Conservation (phyloP, 768 basidiomycete species). For the Paxillus ammoniavirescens region DNA sequence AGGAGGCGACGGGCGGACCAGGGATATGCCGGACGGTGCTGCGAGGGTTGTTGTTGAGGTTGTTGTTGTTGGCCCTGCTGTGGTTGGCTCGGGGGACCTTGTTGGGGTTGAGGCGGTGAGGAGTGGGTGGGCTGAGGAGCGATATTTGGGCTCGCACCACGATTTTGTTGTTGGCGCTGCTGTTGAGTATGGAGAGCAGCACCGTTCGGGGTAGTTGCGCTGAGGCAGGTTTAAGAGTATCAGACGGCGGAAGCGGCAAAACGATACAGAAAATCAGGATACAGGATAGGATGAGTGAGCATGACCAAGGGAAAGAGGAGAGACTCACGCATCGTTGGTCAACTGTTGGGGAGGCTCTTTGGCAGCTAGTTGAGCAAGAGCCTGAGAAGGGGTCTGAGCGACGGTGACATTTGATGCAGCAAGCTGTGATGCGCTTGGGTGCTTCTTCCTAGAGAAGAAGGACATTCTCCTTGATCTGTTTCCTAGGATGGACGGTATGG, state of each 20-base stretch:
- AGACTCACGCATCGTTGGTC: conserved; percentile 37
- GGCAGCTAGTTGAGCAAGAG: conserved; percentile 55
- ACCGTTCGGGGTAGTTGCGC: conserved; percentile 22
- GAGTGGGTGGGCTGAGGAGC: conserved; percentile 29
- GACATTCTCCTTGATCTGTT: conserved; percentile 77
- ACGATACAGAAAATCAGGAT: not conserved
- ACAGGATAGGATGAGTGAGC: not conserved
- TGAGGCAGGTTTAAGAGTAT: not conserved
- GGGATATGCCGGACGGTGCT: conserved; percentile 66
- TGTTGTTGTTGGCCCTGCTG: conserved; percentile 32
- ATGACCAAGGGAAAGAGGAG: conserved; percentile 1
- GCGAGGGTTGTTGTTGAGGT: conserved; percentile 28
- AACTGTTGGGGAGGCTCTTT: conserved; percentile 28
- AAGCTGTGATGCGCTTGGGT: conserved; percentile 48
- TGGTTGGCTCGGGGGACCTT: conserved; percentile 17
- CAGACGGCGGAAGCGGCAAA: not conserved
- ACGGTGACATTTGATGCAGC: conserved; percentile 49
- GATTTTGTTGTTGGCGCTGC: conserved; percentile 36
- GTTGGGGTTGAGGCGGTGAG: conserved; percentile 22
- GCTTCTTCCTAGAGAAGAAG: conserved; percentile 91
- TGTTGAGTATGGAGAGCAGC: conserved; percentile 29
- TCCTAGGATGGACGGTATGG: conserved; percentile 70
- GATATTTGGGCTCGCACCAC: conserved; percentile 31
- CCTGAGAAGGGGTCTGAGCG: conserved; percentile 64
- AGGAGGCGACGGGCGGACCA: conserved; percentile 78